These are phyloP conservation scores for Nothophoma quercina DNA, from an alignment of 2,329 filamentous ascomycete species.

Conservation along the genomic window DNA sequence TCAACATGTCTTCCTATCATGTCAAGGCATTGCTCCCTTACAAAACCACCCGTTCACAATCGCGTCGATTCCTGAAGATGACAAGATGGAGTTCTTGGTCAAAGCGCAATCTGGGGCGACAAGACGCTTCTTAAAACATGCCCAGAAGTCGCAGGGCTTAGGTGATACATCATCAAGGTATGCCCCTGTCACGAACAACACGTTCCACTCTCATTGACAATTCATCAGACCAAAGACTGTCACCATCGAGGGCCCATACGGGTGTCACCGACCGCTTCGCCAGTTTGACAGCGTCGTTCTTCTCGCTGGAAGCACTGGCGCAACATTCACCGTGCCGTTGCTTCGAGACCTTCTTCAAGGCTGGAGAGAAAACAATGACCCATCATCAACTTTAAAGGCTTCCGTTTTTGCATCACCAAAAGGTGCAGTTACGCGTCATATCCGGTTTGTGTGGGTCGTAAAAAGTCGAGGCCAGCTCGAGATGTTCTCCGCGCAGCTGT, in stretches of 20 bases:
- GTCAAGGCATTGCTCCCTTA: conserved; percentile 63
- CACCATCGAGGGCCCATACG: conserved; percentile 64
- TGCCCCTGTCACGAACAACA: not conserved
- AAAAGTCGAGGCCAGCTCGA: conserved; percentile 61
- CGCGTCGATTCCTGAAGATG: conserved; percentile 62
- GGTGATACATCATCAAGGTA: conserved; percentile 23
- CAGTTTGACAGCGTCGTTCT: conserved; percentile 69
- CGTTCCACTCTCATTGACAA: not conserved
- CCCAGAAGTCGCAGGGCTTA: conserved; percentile 51
- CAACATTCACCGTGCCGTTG: conserved; percentile 65
- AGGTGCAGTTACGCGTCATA: conserved; percentile 55
- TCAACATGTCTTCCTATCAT: conserved; percentile 69
- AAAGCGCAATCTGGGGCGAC: conserved; percentile 64
- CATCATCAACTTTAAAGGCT: not conserved
- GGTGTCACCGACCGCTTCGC: conserved; percentile 58
- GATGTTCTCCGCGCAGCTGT: conserved; percentile 63
- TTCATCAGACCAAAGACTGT: conserved; percentile 45
- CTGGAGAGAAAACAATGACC: conserved; percentile 48
- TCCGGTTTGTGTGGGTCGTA: conserved; percentile 67
- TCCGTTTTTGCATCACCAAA: conserved; percentile 29
- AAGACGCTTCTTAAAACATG: conserved; percentile 59
- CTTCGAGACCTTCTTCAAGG: conserved; percentile 63
- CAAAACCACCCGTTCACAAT: conserved; percentile 73
- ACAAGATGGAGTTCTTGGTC: conserved; percentile 64
- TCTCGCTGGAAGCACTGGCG: conserved; percentile 67